Evolutionary conservation across 257 asterid species (phyloP), one percentile per base, ranked within the genome.

Genomic region (Datura wrightii): DNA sequence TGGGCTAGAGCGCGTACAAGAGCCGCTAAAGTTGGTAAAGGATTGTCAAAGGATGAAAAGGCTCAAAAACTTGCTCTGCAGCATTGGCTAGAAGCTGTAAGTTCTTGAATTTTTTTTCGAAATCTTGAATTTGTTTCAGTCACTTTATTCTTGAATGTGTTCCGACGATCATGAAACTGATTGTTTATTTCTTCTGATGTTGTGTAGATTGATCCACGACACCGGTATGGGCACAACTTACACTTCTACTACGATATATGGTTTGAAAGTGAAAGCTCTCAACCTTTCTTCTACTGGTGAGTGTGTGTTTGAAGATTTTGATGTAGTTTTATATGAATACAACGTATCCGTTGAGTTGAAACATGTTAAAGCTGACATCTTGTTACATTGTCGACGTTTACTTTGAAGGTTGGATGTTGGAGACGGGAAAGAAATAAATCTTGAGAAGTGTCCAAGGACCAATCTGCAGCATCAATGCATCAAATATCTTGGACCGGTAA

Each of bases 41-140:
- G 99, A 44, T 88, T 96, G 90, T 96, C 98, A 15, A 96, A 96
- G 84, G 96, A 96, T 83, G 99, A 94, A 65, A 96, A 96, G 82
- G 99, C 99, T 83, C 98, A 93, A 79, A 93, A 96, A 85, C 87
- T 95, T 60, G 99, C 99, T 8, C 90, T 95, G 31, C 99, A 92
- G 69, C 98, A 95, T 88, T 95, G 99, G 99, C 94, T 96, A 81
- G 99, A 96, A 92, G 99, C 98, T 13, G 99, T 96, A 91, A 90
- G 98, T 87, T 71, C 69, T 83, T 44, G 41, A 31, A 55, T 37
- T 48, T n/a, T 62, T 19, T 54, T 15, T 18, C 60, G 19, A 37
- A 6, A 58, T 56, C 56, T 80, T n/a, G 72, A 16, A 18, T 18
- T 80, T 8, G 39, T 48, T 24, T 5, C 24, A 59, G 3, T 24